Percentiles rank a stretch among this genome's conserved stretches.
phyloP scores from a whole-genome alignment of 176 grass and related monocot genomes.

The Oryza brachyantha region DNA sequence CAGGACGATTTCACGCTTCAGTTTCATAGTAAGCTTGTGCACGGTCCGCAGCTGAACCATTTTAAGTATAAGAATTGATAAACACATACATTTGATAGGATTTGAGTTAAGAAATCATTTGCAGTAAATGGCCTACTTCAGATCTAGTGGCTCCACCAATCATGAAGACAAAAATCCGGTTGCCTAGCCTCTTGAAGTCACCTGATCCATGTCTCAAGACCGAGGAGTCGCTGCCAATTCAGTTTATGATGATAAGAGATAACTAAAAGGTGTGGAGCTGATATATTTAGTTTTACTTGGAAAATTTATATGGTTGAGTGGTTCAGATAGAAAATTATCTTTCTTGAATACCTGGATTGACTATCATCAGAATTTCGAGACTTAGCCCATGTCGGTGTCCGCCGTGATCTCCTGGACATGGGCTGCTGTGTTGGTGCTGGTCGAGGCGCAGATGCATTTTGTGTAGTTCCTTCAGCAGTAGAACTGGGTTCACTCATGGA shows the following conservation, averaged over 20 bases:
- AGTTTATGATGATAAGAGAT: slow-evolving; percentile 30
- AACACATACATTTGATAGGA: not conserved
- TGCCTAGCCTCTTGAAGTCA: slow-evolving; percentile 96
- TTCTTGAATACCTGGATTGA: slow-evolving; percentile 63
- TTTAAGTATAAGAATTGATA: slow-evolving; percentile 11
- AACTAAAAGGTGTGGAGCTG: not conserved
- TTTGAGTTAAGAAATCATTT: not conserved
- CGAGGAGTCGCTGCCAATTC: slow-evolving; percentile 69
- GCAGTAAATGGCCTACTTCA: slow-evolving; percentile 47
- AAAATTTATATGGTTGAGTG: not conserved
- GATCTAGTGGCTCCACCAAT: slow-evolving; percentile 95
- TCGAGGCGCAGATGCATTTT: not conserved
- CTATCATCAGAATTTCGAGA: slow-evolving; percentile 59
- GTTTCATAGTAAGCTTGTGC: slow-evolving; percentile 82
- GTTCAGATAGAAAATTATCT: not conserved
- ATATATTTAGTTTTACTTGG: not conserved
- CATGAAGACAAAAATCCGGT: slow-evolving; percentile 89
- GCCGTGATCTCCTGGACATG: slow-evolving; percentile 68
- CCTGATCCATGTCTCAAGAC: slow-evolving; percentile 55
- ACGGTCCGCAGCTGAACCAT: slow-evolving; percentile 60
- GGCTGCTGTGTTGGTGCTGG: slow-evolving; percentile 44
- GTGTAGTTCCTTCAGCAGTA: slow-evolving; percentile 30
- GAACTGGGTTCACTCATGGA: slow-evolving; percentile 61
- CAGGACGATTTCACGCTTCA: slow-evolving; percentile 83
- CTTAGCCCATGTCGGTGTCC: slow-evolving; percentile 86